These are phyloP conservation scores for Elsinoe ampelina DNA, from an alignment of 2,329 filamentous ascomycete species.

Conservation along the genomic window DNA sequence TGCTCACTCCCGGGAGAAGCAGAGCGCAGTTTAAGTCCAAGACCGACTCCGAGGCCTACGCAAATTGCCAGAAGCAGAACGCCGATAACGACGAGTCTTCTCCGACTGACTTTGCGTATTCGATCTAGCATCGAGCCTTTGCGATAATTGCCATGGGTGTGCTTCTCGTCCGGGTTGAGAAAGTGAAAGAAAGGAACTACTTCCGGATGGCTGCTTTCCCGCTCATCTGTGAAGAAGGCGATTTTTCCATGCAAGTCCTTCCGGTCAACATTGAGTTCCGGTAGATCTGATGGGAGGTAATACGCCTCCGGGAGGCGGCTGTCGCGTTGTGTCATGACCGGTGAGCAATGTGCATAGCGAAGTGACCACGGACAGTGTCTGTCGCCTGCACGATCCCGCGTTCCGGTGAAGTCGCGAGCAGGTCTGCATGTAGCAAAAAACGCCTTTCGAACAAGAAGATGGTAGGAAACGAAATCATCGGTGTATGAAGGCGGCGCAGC, in stretches of 20 bases:
- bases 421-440: background rate
- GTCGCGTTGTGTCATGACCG: slow-evolving; percentile 4
- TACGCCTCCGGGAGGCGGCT: background rate
- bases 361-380: too few species aligned
- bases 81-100: background rate
- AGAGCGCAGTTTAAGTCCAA: background rate
- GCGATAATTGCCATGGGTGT: background rate
- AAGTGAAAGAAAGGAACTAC: background rate
- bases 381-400: background rate
- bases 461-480: background rate
- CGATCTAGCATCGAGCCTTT: background rate
- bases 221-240: background rate
- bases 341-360: background rate
- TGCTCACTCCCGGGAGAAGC: background rate
- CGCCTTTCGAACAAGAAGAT: background rate
- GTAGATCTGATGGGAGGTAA: background rate
- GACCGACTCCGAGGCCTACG: background rate
- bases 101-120: background rate
- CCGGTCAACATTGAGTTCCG: background rate
- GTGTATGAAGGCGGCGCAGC: background rate
- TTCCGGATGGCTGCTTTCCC: background rate
- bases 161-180: background rate
- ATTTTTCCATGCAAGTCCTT: slow-evolving; percentile 2
- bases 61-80: background rate
- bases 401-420: background rate